Evolutionary conservation across 495 filamentous ascomycete genomes (phyloP).

Genomic region (Aspergillus bertholletiae): DNA sequence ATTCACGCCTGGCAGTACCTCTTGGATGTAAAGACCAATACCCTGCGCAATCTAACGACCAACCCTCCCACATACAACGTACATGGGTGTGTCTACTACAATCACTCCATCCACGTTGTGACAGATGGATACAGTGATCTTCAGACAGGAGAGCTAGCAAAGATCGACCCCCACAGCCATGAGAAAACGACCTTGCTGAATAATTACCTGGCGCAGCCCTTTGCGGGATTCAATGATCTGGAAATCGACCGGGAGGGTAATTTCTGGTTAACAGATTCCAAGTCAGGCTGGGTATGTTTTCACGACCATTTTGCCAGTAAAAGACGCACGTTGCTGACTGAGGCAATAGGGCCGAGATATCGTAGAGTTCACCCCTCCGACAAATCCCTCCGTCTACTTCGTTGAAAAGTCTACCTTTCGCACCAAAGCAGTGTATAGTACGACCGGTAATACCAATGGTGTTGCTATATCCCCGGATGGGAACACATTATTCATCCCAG

Average conservation of each 20-base stretch:
- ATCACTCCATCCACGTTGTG: slow-evolving; percentile 8
- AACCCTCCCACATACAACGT: slow-evolving; percentile 10
- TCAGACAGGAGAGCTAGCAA: slow-evolving; percentile 1
- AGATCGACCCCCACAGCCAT: slow-evolving; percentile 4
- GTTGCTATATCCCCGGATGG: slow-evolving; percentile 84
- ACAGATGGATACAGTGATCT: slow-evolving; percentile 9
- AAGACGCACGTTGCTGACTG: neutral
- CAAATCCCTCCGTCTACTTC: slow-evolving; percentile 28
- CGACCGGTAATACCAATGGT: slow-evolving; percentile 66
- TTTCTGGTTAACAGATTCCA: slow-evolving; percentile 15
- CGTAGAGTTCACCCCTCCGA: slow-evolving; percentile 15
- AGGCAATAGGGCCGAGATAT: slow-evolving; percentile 10
- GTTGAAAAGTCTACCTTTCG: slow-evolving; percentile 47
- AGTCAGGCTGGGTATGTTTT: slow-evolving; percentile 5
- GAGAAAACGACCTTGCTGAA: slow-evolving; percentile 8
- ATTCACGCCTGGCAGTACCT: slow-evolving; percentile 16
- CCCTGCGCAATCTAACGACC: slow-evolving; percentile 6
- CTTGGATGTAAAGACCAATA: slow-evolving; percentile 10
- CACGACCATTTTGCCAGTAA: neutral
- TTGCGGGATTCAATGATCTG: slow-evolving; percentile 14
- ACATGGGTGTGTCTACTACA: slow-evolving; percentile 13
- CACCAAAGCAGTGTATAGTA: slow-evolving; percentile 62
- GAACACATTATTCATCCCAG: slow-evolving; percentile 76
- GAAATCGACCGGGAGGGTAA: slow-evolving; percentile 10
- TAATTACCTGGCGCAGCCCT: slow-evolving; percentile 14